Evolutionary conservation across 306 rosid genomes (phyloP).

Genomic region (Nissolia schottii): DNA sequence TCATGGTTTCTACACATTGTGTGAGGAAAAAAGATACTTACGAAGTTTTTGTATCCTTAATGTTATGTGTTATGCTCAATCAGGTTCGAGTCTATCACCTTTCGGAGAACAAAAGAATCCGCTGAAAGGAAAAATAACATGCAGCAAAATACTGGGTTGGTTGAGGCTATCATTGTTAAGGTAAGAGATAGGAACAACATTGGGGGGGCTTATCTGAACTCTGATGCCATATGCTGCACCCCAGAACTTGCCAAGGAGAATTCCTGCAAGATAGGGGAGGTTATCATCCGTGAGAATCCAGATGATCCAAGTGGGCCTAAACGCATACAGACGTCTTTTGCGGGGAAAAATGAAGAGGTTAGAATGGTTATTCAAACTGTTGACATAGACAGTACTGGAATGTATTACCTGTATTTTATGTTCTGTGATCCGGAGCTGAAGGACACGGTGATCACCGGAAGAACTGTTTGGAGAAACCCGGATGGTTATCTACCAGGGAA

Average conservation of each 20-base stretch:
- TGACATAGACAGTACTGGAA: conserved; percentile 59
- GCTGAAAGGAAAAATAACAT: conserved; percentile 48
- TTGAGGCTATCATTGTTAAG: conserved; percentile 61
- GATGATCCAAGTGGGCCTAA: conserved; percentile 49
- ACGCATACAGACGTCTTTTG: conserved; percentile 62
- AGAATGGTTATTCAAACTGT: conserved; percentile 49
- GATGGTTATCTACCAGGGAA: conserved; percentile 76
- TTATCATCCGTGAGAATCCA: conserved; percentile 50
- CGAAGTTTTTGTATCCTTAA: conserved; percentile 11
- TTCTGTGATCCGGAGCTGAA: conserved; percentile 73
- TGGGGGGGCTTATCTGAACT: conserved; percentile 65
- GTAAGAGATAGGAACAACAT: conserved; percentile 56
- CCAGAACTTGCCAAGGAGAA: conserved; percentile 59
- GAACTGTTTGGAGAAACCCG: conserved; percentile 77
- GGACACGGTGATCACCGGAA: conserved; percentile 52
- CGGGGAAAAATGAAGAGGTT: conserved; percentile 55
- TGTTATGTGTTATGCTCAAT: conserved; percentile 22
- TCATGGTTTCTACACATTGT: not conserved
- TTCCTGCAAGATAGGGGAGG: conserved; percentile 74
- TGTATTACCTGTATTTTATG: conserved; percentile 73
- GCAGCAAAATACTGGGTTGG: conserved; percentile 72
- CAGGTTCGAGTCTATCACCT: conserved; percentile 67
- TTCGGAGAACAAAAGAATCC: conserved; percentile 57
- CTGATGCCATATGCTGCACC: conserved; percentile 65
- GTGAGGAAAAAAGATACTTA: not conserved